Percentiles rank a stretch among this genome's conserved stretches.
These are phyloP conservation scores for Thymus quinquecostatus DNA, from an alignment of 257 asterid species.

Conservation along the genomic window DNA sequence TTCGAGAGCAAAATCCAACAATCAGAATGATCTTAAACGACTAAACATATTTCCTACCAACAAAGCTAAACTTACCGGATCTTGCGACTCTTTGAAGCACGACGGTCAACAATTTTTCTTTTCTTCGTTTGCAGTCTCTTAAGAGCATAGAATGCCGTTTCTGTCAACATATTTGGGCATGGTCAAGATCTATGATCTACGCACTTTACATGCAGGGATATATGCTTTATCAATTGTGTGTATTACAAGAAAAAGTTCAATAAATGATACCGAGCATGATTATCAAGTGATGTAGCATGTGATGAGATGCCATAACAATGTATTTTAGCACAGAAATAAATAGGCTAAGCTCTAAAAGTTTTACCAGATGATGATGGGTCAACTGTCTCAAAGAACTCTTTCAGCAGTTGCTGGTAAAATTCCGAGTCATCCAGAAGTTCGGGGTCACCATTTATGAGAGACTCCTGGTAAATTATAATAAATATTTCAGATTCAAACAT, in stretches of 20 bases:
- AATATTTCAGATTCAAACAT: neutral
- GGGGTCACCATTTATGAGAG: constrained; percentile 62
- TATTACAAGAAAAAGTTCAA: neutral
- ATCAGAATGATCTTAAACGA: neutral
- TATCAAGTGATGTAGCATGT: constrained; percentile 5
- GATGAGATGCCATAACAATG: neutral
- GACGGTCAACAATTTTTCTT: constrained; percentile 86
- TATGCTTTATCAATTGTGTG: neutral
- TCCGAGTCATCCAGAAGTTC: constrained; percentile 90
- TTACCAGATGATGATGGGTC: constrained; percentile 92
- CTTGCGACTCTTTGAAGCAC: constrained; percentile 96
- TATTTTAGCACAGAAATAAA: neutral
- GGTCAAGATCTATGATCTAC: neutral
- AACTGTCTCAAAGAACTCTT: constrained; percentile 85
- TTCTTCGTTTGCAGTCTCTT: constrained; percentile 84
- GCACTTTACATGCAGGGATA: neutral
- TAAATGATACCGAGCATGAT: neutral
- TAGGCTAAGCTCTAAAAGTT: constrained; percentile 12
- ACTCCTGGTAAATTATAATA: constrained; percentile 45
- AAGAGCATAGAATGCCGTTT: constrained; percentile 75
- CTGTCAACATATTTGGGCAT: constrained; percentile 42
- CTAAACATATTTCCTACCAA: neutral
- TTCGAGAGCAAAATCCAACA: neutral
- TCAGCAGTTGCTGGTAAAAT: constrained; percentile 84
- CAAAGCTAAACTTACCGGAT: constrained; percentile 56